phyloP scores from a whole-genome alignment of 2,329 filamentous ascomycete genomes.

The Penicillium brasilianum region DNA sequence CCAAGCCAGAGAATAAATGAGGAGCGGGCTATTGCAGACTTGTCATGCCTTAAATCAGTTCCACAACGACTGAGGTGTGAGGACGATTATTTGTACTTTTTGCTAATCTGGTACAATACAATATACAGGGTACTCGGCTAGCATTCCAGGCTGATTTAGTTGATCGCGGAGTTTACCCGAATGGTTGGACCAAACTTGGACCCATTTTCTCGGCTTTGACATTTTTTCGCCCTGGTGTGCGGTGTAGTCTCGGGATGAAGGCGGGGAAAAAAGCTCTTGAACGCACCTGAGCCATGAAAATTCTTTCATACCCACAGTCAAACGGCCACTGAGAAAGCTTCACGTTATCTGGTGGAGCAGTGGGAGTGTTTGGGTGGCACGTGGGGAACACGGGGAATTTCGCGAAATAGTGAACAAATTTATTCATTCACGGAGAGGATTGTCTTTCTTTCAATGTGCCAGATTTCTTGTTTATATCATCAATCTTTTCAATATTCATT shows the following conservation, averaged over 20 bases:
- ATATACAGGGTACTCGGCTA: not conserved
- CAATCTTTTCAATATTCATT: not conserved
- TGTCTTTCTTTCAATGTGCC: not conserved
- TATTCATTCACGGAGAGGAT: not conserved
- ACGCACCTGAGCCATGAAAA: not conserved
- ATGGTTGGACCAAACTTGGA: not conserved
- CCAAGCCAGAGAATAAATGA: not conserved
- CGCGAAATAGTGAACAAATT: not conserved
- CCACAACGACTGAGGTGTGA: not conserved
- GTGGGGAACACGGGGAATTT: slow-evolving; percentile 4
- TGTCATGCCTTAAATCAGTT: too few species aligned
- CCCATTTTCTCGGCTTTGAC: not conserved
- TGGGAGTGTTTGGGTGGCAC: not conserved
- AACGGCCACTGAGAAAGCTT: slow-evolving; percentile 1
- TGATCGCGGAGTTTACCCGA: not conserved
- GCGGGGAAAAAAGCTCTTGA: not conserved
- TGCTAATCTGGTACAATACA: not conserved
- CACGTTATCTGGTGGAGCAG: slow-evolving; percentile 10
- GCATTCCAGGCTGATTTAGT: not conserved
- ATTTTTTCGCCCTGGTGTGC: not conserved
- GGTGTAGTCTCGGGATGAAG: not conserved
- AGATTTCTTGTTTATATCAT: not conserved
- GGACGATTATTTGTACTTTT: not conserved
- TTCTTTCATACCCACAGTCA: not conserved
- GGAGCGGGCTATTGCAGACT: not conserved